Percentiles rank a stretch among this genome's conserved stretches.
Evolutionary conservation across 768 basidiomycete species (phyloP).

Genomic region (Polyporus arcularius): DNA sequence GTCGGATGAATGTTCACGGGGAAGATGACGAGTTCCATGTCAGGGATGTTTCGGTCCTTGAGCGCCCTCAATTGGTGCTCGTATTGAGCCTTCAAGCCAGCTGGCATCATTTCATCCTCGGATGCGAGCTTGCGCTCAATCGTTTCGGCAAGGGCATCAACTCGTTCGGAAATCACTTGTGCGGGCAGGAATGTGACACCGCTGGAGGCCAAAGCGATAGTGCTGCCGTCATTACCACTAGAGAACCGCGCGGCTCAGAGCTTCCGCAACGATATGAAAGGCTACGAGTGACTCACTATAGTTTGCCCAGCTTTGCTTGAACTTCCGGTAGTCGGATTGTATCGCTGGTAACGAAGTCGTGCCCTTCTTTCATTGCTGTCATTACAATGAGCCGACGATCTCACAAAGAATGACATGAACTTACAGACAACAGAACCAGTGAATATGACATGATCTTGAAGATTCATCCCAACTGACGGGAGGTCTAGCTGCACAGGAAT

Average conservation of each 20-base stretch:
- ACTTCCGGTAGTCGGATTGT: constrained; percentile 5
- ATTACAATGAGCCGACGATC: background rate
- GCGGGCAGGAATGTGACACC: constrained; percentile 9
- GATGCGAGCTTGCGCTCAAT: background rate
- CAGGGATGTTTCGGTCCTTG: constrained; percentile 19
- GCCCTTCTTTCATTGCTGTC: constrained; percentile 8
- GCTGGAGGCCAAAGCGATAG: background rate
- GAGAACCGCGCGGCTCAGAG: background rate
- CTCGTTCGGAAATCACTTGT: constrained; percentile 1
- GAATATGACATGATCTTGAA: constrained; percentile 43
- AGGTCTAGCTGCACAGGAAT: constrained; percentile 41
- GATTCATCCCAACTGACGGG: constrained; percentile 49
- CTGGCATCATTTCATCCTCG: background rate
- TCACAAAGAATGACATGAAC: background rate
- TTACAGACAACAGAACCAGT: constrained; percentile 25
- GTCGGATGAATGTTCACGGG: constrained; percentile 12
- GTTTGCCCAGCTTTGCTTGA: constrained; percentile 1
- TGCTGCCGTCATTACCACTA: background rate
- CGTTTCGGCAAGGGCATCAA: background rate
- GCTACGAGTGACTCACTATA: constrained; percentile 1
- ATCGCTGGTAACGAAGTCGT: constrained; percentile 5
- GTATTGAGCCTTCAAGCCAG: constrained; percentile 28
- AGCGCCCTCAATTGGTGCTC: constrained; percentile 24
- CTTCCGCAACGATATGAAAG: background rate
- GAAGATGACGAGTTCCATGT: constrained; percentile 25